A percentile compares a stretch with the other conserved stretches of the same genome.
Evolutionary conservation across 768 basidiomycete species (phyloP).

Genomic region (Tulasnella sp.): DNA sequence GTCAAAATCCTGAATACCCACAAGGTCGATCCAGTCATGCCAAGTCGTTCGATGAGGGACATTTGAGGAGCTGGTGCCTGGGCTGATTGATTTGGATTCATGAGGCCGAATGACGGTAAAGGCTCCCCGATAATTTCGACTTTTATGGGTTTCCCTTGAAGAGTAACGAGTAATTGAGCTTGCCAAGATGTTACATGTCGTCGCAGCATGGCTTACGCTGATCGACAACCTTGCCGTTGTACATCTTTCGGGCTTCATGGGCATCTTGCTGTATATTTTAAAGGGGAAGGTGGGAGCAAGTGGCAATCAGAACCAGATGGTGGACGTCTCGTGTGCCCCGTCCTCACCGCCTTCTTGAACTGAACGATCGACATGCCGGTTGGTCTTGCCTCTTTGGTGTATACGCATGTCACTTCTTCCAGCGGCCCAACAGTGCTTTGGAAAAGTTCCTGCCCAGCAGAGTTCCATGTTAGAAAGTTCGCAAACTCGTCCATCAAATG

Average conservation of each 20-base stretch:
- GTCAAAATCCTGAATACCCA: not conserved
- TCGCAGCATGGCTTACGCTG: constrained; percentile 20
- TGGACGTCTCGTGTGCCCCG: not conserved
- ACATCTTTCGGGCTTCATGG: constrained; percentile 19
- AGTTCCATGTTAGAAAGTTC: not conserved
- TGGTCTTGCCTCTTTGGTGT: constrained; percentile 24
- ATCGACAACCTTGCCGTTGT: constrained; percentile 32
- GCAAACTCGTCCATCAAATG: not conserved
- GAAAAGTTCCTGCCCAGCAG: constrained; percentile 16
- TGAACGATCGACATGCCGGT: constrained; percentile 32
- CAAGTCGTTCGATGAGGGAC: constrained; percentile 25
- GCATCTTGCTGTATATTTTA: constrained; percentile 20
- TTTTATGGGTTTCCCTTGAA: constrained; percentile 17
- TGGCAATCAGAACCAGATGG: not conserved
- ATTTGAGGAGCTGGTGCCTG: constrained; percentile 17
- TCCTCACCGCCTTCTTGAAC: constrained; percentile 30
- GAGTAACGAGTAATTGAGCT: not conserved
- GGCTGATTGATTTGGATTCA: not conserved
- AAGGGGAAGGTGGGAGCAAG: not conserved
- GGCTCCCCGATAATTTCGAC: constrained; percentile 31
- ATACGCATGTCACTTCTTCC: constrained; percentile 24
- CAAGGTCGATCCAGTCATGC: not conserved
- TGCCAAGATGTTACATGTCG: not conserved
- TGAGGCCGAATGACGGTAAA: not conserved
- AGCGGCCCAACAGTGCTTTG: constrained; percentile 28